Conservation (phyloP, 129 eudicot genomes). For the Artemisia annua region DNA sequence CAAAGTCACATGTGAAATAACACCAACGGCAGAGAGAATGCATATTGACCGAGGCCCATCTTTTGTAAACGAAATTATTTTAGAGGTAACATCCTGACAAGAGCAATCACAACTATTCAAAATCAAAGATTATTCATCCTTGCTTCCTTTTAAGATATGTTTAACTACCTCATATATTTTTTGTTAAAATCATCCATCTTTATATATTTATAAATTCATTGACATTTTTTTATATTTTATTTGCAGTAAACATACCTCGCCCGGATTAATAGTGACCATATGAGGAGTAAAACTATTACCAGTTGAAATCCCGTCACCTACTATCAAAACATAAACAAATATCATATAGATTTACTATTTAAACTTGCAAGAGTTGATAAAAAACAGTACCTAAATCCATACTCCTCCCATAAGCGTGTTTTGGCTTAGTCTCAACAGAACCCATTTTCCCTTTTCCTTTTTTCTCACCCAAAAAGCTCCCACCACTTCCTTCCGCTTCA, state of each 20-base stretch:
- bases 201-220: too few species aligned
- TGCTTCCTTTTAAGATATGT: background rate
- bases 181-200: too few species aligned
- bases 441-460: slow-evolving; percentile 34
- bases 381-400: slow-evolving; percentile 48
- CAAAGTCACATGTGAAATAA: slow-evolving; percentile 68
- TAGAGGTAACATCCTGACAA: slow-evolving; percentile 62
- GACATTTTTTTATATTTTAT: too few species aligned
- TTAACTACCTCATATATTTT: too few species aligned
- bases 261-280: slow-evolving; percentile 64
- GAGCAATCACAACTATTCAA: background rate
- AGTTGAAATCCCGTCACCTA: slow-evolving; percentile 55
- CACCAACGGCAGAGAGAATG: slow-evolving; percentile 66
- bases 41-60: slow-evolving; percentile 84
- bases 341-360: background rate
- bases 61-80: slow-evolving; percentile 57
- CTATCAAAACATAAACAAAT: slow-evolving; percentile 5
- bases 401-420: slow-evolving; percentile 39
- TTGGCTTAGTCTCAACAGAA: slow-evolving; percentile 48
- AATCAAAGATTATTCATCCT: background rate
- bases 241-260: slow-evolving; percentile 56
- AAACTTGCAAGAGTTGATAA: background rate
- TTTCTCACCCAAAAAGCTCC: slow-evolving; percentile 34
- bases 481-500: slow-evolving; percentile 44
- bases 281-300: slow-evolving; percentile 80